Conservation (phyloP, 495 filamentous ascomycete genomes). For the Talaromyces trachyspermus region DNA sequence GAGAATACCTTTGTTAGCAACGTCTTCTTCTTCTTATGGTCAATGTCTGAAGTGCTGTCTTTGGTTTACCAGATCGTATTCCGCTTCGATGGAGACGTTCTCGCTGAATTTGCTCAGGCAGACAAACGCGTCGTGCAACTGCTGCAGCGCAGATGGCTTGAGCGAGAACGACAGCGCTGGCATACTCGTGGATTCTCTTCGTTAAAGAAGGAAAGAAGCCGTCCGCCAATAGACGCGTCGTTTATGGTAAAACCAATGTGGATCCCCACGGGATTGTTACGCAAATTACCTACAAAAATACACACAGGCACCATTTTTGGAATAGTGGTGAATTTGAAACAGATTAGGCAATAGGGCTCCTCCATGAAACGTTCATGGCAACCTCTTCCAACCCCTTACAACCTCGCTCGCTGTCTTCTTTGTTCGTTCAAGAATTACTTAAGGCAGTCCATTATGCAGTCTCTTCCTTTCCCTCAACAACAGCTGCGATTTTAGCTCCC, state of each 20-base stretch:
- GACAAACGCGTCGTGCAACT: slow-evolving; percentile 73
- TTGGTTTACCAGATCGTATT: slow-evolving; percentile 55
- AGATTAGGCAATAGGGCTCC: no score
- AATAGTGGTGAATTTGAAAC: no score
- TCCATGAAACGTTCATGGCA: no score
- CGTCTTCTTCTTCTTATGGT: background rate
- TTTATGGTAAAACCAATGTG: background rate
- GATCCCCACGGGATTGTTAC: no score
- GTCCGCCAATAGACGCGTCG: background rate
- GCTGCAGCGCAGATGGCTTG: slow-evolving; percentile 61
- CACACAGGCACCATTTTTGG: no score
- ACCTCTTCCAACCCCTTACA: no score
- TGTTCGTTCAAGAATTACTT: no score
- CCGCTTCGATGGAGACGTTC: slow-evolving; percentile 77
- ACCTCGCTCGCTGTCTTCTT: no score
- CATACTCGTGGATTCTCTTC: slow-evolving; percentile 34
- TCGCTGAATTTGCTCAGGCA: slow-evolving; percentile 93
- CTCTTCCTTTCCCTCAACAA: background rate
- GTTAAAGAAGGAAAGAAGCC: no score
- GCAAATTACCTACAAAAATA: no score
- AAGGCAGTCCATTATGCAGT: background rate
- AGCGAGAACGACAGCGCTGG: slow-evolving; percentile 72
- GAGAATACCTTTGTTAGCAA: background rate
- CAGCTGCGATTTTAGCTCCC: background rate
- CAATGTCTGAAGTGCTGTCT: background rate